Conservation (phyloP, 805 yeast genomes). For the Cyberlindnera amylophila region DNA sequence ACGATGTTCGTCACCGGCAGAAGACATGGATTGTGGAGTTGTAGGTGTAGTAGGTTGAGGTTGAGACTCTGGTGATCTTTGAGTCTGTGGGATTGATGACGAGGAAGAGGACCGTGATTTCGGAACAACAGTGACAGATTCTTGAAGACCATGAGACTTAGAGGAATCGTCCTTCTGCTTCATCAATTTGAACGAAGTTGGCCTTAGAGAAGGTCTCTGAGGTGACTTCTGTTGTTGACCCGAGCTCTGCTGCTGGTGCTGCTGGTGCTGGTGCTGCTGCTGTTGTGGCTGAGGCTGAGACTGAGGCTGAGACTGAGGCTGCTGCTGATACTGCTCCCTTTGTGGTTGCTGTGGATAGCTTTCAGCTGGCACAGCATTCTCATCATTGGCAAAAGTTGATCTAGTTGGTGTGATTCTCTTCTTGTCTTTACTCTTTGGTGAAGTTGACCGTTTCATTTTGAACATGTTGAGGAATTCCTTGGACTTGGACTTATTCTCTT, state of each 20-base stretch:
- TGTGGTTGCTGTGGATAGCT: neutral
- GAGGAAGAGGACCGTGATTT: slow-evolving; percentile 1
- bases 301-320: slow-evolving; percentile 1
- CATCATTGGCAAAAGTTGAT: slow-evolving; percentile 12
- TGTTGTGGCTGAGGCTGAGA: neutral
- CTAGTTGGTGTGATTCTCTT: slow-evolving; percentile 11
- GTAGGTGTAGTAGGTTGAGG: slow-evolving; percentile 7
- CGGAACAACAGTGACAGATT: slow-evolving; percentile 20
- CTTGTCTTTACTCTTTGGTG: slow-evolving; percentile 19
- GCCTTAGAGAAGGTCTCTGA: slow-evolving; percentile 19
- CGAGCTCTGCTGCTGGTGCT: neutral
- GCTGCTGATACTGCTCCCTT: too few species aligned
- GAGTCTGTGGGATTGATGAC: neutral
- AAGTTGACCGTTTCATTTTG: slow-evolving; percentile 26
- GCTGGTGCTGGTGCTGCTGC: slow-evolving; percentile 1
- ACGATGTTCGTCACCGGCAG: slow-evolving; percentile 19
- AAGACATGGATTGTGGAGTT: slow-evolving; percentile 1
- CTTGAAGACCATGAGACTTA: slow-evolving; percentile 13
- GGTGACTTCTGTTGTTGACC: slow-evolving; percentile 13
- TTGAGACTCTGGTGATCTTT: slow-evolving; percentile 6
- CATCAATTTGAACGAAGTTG: slow-evolving; percentile 13
- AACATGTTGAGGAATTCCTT: slow-evolving; percentile 27
- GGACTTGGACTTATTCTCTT: slow-evolving; percentile 20
- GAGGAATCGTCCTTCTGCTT: slow-evolving; percentile 4
- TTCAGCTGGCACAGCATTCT: slow-evolving; percentile 7